Percentiles rank a stretch among this genome's conserved stretches.
Conservation (phyloP, 2,329 filamentous ascomycete genomes). For the Scedosporium boydii region DNA sequence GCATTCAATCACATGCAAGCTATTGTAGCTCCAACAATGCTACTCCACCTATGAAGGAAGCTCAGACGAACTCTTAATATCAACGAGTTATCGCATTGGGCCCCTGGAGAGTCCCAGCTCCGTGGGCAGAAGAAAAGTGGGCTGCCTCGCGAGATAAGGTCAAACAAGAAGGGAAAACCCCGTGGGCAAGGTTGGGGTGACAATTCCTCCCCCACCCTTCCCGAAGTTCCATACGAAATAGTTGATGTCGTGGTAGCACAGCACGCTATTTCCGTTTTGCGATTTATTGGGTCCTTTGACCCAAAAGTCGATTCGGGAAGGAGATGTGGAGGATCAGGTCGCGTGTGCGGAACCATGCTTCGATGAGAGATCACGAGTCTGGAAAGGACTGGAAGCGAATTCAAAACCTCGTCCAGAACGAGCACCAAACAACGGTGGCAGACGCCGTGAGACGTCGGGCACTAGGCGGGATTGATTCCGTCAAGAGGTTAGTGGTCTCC, state of each 20-base stretch:
- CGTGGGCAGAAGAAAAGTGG: no score
- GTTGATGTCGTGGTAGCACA: neutral
- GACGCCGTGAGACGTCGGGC: neutral
- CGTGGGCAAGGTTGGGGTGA: neutral
- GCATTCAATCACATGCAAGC: no score
- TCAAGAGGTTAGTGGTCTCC: neutral
- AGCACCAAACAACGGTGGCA: neutral
- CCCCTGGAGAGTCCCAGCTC: no score
- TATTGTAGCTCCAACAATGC: no score
- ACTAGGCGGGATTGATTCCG: slow-evolving; percentile 1
- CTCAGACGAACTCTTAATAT: no score
- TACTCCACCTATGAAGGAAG: no score
- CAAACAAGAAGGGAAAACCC: no score
- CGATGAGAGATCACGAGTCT: neutral
- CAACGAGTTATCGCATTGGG: no score
- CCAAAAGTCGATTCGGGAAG: neutral
- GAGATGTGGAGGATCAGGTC: neutral
- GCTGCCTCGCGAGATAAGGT: no score
- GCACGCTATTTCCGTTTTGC: neutral
- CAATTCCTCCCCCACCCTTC: neutral
- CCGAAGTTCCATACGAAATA: neutral
- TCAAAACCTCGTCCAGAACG: neutral
- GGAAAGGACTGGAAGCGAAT: neutral
- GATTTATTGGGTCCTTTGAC: neutral
- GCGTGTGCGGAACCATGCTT: neutral